Conservation (phyloP, 2,329 filamentous ascomycete species). For the Arthrobotrys sinensis region DNA sequence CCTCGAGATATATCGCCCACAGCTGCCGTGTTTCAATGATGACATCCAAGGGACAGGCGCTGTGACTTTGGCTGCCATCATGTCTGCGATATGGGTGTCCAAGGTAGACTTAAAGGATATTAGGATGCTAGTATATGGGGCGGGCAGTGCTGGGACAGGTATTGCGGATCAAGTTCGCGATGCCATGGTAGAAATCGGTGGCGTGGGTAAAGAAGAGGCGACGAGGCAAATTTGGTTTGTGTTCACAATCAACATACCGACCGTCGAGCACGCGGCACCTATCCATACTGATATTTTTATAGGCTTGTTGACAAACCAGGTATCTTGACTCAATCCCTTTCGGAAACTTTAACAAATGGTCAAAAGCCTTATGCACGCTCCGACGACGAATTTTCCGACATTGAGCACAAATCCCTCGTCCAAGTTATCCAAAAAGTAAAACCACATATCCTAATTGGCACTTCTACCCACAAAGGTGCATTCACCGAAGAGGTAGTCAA, state of each 20-base stretch:
- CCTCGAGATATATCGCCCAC: slow-evolving; percentile 80
- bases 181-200: slow-evolving; percentile 79
- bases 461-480: slow-evolving; percentile 81
- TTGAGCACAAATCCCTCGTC: slow-evolving; percentile 74
- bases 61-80: slow-evolving; percentile 86
- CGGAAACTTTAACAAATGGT: slow-evolving; percentile 75
- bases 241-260: background rate
- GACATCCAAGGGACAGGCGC: slow-evolving; percentile 92
- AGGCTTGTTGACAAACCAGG: slow-evolving; percentile 88
- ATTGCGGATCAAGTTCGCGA: slow-evolving; percentile 89
- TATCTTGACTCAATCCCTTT: slow-evolving; percentile 77
- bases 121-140: slow-evolving; percentile 82
- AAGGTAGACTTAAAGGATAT: slow-evolving; percentile 78
- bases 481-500: slow-evolving; percentile 82
- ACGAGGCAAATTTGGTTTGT: slow-evolving; percentile 82
- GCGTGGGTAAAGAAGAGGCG: slow-evolving; percentile 80
- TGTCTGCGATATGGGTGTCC: slow-evolving; percentile 80
- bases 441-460: slow-evolving; percentile 86
- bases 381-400: slow-evolving; percentile 75
- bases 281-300: slow-evolving; percentile 12
- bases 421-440: slow-evolving; percentile 79
- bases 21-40: slow-evolving; percentile 90
- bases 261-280: background rate
- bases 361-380: slow-evolving; percentile 79
- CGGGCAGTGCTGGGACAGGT: slow-evolving; percentile 76